phyloP scores from a whole-genome alignment of 257 asterid species.

The Perilla frutescens region DNA sequence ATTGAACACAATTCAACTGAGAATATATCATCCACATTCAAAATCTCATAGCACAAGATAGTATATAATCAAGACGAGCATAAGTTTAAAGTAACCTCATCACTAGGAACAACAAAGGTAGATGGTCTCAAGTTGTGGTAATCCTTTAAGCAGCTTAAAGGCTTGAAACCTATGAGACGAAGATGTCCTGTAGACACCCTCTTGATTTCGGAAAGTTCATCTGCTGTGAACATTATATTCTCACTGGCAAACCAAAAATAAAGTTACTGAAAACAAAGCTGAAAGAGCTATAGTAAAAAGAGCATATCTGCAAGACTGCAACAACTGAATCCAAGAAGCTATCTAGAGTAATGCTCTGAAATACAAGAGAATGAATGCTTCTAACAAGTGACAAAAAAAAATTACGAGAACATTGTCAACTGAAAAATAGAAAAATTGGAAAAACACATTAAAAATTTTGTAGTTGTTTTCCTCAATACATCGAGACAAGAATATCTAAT shows the following conservation, averaged over 20 bases:
- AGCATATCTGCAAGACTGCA: slow-evolving; percentile 22
- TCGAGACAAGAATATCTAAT: slow-evolving; percentile 2
- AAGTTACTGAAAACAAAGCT: slow-evolving; percentile 7
- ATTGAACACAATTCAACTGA: neutral
- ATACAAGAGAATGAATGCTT: slow-evolving; percentile 18
- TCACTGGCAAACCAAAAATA: slow-evolving; percentile 56
- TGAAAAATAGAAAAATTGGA: slow-evolving; percentile 14
- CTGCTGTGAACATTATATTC: slow-evolving; percentile 69
- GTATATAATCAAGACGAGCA: slow-evolving; percentile 25
- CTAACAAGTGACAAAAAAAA: slow-evolving; percentile 1
- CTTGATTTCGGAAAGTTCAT: slow-evolving; percentile 82
- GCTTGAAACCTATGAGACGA: slow-evolving; percentile 94
- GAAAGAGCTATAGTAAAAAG: slow-evolving; percentile 19
- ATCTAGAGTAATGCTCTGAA: slow-evolving; percentile 10
- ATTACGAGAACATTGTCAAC: slow-evolving; percentile 9
- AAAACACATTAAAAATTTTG: neutral
- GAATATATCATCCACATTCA: slow-evolving; percentile 20
- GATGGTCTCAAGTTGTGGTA: slow-evolving; percentile 96
- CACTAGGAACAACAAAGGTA: slow-evolving; percentile 89
- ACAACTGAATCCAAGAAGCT: slow-evolving; percentile 10
- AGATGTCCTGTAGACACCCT: slow-evolving; percentile 83
- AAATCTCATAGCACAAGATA: slow-evolving; percentile 16
- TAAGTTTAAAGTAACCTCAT: slow-evolving; percentile 60
- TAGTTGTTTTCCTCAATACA: slow-evolving; percentile 4
- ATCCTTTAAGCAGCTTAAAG: slow-evolving; percentile 80